Conservation (phyloP, 129 eudicot species). For the carrot (Daucus carota) region DH1_v3.0 NC_030387.2:13629001-13629500, state of each 20-base stretch:
- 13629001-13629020: constrained; percentile 77
- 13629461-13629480: constrained; percentile 95
- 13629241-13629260: constrained; percentile 53
- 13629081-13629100: constrained; percentile 76
- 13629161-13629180: background rate
- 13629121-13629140: background rate
- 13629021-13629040: constrained; percentile 60
- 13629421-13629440: constrained; percentile 46
- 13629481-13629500: constrained; percentile 95
- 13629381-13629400: background rate
- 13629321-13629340: constrained; percentile 88
- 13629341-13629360: constrained; percentile 73
- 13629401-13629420: background rate
- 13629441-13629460: constrained; percentile 79
- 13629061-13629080: constrained; percentile 81
- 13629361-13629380: background rate
- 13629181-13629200: background rate
- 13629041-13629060: constrained; percentile 81
- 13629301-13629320: constrained; percentile 71
- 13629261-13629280: constrained; percentile 59
- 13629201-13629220: background rate
- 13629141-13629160: background rate
- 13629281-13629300: constrained; percentile 65
- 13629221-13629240: background rate
- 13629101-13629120: background rate